These are phyloP conservation scores for Phlegmacium glaucopus DNA, from an alignment of 768 basidiomycete genomes.

Conservation along the genomic window DNA sequence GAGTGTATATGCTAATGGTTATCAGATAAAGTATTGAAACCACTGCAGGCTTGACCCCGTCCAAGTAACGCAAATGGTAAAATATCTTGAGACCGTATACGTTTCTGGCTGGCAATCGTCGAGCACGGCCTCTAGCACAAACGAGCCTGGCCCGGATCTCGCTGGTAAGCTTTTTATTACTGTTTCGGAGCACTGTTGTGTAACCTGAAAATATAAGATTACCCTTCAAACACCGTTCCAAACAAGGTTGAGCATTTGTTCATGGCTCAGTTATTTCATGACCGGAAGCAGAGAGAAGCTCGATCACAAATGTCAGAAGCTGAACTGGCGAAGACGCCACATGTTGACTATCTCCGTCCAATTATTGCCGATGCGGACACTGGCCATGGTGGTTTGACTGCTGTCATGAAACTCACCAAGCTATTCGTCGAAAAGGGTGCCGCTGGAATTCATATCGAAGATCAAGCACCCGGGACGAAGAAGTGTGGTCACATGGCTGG, in stretches of 20 bases:
- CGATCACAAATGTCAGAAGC: conserved; percentile 68
- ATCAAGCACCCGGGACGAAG: conserved; percentile 97
- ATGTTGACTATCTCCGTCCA: conserved; percentile 89
- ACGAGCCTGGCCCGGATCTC: conserved; percentile 98
- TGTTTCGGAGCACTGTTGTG: background rate
- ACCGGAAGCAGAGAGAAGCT: conserved; percentile 89
- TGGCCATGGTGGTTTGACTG: conserved; percentile 96
- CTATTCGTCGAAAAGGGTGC: conserved; percentile 99
- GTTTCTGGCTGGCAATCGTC: conserved; percentile 97
- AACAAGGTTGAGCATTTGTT: conserved; percentile 99
- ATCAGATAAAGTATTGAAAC: conserved; percentile 1
- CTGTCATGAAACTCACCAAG: conserved; percentile 97
- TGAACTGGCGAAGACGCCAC: conserved; percentile 66
- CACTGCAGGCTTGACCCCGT: conserved; percentile 89
- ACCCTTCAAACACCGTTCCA: conserved; percentile 98
- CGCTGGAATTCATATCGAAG: conserved; percentile 96
- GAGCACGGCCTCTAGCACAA: conserved; percentile 88
- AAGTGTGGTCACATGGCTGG: conserved; percentile 95
- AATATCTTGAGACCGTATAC: conserved; percentile 97
- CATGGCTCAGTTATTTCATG: conserved; percentile 98
- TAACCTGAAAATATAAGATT: conserved; percentile 50
- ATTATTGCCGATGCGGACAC: conserved; percentile 98
- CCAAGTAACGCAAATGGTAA: conserved; percentile 98
- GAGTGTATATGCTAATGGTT: conserved; percentile 35
- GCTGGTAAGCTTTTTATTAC: conserved; percentile 57